These are phyloP conservation scores for Micractinium conductrix DNA, from an alignment of 139 green algal species.

Conservation along the genomic window DNA sequence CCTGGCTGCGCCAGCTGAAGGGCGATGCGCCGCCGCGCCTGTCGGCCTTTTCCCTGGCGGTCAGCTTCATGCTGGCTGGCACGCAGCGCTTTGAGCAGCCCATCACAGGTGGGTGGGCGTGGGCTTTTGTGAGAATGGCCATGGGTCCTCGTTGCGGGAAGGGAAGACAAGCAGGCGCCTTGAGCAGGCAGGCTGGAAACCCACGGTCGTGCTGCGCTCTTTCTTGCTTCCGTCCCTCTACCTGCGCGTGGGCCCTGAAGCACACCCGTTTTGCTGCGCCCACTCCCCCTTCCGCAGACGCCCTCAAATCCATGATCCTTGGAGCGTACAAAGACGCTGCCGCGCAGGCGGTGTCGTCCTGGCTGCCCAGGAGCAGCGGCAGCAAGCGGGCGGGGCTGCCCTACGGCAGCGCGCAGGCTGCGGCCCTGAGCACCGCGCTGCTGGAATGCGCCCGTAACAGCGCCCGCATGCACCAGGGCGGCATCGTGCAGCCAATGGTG, in stretches of 20 bases:
- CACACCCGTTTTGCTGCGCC: background rate
- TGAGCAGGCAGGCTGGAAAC: too few relatives aligned
- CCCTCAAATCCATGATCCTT: constrained; percentile 6
- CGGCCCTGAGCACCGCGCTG: constrained; percentile 20
- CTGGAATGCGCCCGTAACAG: constrained; percentile 18
- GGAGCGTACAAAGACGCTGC: constrained; percentile 9
- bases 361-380: constrained; percentile 26
- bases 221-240: too few relatives aligned
- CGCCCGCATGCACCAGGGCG: background rate
- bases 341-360: background rate
- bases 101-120: constrained; percentile 14
- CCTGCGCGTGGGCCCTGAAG: too few relatives aligned
- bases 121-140: too few relatives aligned
- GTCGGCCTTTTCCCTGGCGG: constrained; percentile 27
- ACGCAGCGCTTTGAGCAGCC: constrained; percentile 36
- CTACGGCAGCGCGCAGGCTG: background rate
- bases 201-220: too few relatives aligned
- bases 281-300: background rate
- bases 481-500: constrained; percentile 23
- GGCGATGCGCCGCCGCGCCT: background rate
- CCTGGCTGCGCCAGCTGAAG: constrained; percentile 26
- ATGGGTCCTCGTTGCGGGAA: too few relatives aligned
- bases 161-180: too few relatives aligned
- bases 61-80: constrained; percentile 38
- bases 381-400: too few relatives aligned